These are phyloP conservation scores for Acanthamoeba lenticulata DNA, from an alignment of 208 protist species.

Conservation along the genomic window DNA sequence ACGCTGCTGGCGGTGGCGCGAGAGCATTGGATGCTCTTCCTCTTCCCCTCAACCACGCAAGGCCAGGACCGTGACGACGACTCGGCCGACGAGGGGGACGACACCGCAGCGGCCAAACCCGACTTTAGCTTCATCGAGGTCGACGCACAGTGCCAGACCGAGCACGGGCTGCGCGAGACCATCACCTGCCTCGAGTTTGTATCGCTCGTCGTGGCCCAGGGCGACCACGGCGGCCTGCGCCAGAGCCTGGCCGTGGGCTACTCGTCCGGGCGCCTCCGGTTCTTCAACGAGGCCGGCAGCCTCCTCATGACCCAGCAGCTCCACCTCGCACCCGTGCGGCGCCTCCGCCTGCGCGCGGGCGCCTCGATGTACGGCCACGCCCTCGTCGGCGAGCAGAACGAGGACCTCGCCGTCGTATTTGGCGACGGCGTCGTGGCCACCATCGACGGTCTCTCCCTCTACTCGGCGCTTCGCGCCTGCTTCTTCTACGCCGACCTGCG, in stretches of 20 bases:
- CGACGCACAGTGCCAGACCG: neutral
- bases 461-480: neutral
- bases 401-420: neutral
- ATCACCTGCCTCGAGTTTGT: conserved; percentile 30
- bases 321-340: neutral
- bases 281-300: conserved; percentile 6
- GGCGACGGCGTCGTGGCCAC: neutral
- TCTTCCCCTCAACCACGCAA: neutral
- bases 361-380: neutral
- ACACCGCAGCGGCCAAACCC: neutral
- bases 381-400: neutral
- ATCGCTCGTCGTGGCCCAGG: neutral
- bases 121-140: conserved; percentile 24
- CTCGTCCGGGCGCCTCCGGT: neutral
- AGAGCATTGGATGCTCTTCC: neutral
- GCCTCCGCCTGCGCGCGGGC: neutral
- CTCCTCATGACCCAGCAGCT: neutral
- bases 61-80: neutral
- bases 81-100: neutral
- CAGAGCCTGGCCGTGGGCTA: conserved; percentile 21
- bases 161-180: neutral
- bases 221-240: neutral
- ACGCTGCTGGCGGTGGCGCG: conserved; percentile 26
- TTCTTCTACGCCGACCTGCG: neutral
- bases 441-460: conserved; percentile 28